These are phyloP conservation scores for Besnoitia besnoiti DNA, from an alignment of 169 alveolate species.

Conservation along the genomic window DNA sequence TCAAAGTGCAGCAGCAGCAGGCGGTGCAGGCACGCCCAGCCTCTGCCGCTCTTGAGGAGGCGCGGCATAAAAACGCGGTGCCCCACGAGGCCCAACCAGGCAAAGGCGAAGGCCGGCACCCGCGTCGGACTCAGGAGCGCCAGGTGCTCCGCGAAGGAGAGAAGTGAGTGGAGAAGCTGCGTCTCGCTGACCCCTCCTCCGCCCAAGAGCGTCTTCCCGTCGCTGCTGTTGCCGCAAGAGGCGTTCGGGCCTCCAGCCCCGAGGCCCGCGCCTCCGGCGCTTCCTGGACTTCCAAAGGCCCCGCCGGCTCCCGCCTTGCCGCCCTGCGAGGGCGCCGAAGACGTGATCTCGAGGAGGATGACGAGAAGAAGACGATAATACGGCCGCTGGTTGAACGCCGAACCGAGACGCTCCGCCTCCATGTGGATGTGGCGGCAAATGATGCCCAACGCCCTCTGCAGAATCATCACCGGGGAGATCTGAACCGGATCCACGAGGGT, in stretches of 20 bases:
- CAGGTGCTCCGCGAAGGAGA: conserved; percentile 77
- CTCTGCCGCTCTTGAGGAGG: conserved; percentile 69
- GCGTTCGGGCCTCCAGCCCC: neutral
- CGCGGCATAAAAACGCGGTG: conserved; percentile 91
- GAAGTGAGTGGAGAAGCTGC: conserved; percentile 33
- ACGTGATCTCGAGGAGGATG: conserved; percentile 74
- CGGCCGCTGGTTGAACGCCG: conserved; percentile 76
- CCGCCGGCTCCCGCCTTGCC: neutral
- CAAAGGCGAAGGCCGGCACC: conserved; percentile 95
- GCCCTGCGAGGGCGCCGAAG: neutral
- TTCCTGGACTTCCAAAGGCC: neutral
- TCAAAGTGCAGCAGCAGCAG: conserved; percentile 87
- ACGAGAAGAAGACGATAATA: conserved; percentile 78
- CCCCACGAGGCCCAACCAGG: conserved; percentile 95
- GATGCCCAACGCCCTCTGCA: conserved; percentile 83
- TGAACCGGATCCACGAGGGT: conserved; percentile 85
- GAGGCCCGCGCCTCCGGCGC: neutral
- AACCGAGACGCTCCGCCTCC: conserved; percentile 62
- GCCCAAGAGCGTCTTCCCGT: neutral
- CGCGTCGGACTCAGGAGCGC: conserved; percentile 85
- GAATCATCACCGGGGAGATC: conserved; percentile 84
- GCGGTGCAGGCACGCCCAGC: conserved; percentile 87
- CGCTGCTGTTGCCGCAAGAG: neutral
- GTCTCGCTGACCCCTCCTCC: neutral
- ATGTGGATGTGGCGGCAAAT: conserved; percentile 79